Conservation (phyloP, 768 basidiomycete species). For the Phaeolepiota aurea region DNA sequence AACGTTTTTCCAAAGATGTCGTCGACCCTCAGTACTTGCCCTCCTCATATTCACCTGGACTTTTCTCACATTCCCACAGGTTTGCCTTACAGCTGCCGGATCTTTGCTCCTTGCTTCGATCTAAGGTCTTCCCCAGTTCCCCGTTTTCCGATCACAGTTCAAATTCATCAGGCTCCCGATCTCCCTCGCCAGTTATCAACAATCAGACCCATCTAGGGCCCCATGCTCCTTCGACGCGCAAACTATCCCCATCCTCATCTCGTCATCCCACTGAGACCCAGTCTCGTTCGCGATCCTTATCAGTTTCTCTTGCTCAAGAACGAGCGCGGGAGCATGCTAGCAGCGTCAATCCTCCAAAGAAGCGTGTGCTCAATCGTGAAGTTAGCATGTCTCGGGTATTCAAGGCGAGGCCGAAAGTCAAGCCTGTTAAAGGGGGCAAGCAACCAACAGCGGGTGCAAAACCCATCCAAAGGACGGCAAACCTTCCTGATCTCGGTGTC, state of each 20-base stretch:
- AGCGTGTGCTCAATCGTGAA: constrained; percentile 55
- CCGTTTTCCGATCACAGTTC: constrained; percentile 43
- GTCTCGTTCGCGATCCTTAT: constrained; percentile 53
- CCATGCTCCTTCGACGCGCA: constrained; percentile 2
- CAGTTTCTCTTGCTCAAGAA: constrained; percentile 64
- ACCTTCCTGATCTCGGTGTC: constrained; percentile 20
- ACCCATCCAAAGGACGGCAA: constrained; percentile 8
- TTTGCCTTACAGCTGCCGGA: constrained; percentile 48
- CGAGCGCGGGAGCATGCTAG: constrained; percentile 28
- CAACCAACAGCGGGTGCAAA: constrained; percentile 10
- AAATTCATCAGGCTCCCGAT: constrained; percentile 19
- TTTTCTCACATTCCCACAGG: no score
- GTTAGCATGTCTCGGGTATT: constrained; percentile 73
- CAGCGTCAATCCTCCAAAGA: constrained; percentile 28
- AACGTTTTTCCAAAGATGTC: constrained; percentile 57
- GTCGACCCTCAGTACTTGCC: constrained; percentile 61
- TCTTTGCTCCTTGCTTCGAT: constrained; percentile 46
- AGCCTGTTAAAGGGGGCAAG: constrained; percentile 8
- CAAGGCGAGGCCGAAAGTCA: constrained; percentile 34
- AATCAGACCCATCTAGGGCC: background rate
- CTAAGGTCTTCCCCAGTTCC: constrained; percentile 61
- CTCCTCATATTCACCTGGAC: no score
- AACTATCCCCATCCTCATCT: constrained; percentile 11
- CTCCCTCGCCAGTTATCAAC: constrained; percentile 18
- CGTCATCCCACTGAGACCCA: constrained; percentile 11